These are phyloP conservation scores for Ustulina deusta DNA, from an alignment of 2,329 filamentous ascomycete genomes.

Conservation along the genomic window DNA sequence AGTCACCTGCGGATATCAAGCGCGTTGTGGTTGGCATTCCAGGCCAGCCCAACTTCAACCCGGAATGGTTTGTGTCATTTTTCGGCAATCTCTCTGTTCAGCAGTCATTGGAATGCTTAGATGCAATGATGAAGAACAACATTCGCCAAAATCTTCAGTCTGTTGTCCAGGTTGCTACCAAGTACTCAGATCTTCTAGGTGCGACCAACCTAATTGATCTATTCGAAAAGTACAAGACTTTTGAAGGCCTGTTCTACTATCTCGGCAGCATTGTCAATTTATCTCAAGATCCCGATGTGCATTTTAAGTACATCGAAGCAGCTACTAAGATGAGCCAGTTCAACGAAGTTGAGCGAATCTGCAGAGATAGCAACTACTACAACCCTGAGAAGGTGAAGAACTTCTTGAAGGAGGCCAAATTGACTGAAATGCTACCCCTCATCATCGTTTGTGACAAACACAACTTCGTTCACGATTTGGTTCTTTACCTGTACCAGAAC, in stretches of 20 bases:
- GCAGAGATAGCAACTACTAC: conserved; percentile 89
- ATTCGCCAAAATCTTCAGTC: conserved; percentile 97
- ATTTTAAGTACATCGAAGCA: conserved; percentile 99
- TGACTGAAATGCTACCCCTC: conserved; percentile 91
- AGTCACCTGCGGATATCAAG: conserved; percentile 90
- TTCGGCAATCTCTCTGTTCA: conserved; percentile 96
- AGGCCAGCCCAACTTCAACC: conserved; percentile 83
- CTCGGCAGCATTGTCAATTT: conserved; percentile 98
- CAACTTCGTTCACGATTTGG: conserved; percentile 97
- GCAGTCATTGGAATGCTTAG: conserved; percentile 91
- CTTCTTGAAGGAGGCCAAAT: conserved; percentile 95
- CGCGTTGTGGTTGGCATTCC: conserved; percentile 87
- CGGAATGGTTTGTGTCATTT: conserved; percentile 91
- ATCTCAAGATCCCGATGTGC: conserved; percentile 92
- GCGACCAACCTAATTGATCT: conserved; percentile 90
- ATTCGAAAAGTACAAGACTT: conserved; percentile 97
- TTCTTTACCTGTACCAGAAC: conserved; percentile 97
- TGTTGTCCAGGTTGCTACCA: conserved; percentile 95
- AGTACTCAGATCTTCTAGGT: conserved; percentile 95
- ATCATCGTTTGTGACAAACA: conserved; percentile 99
- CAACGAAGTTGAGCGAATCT: conserved; percentile 96
- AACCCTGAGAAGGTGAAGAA: conserved; percentile 98
- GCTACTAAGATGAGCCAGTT: conserved; percentile 94
- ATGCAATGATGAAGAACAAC: conserved; percentile 96
- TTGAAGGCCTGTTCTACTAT: conserved; percentile 98